Evolutionary conservation across 2,329 filamentous ascomycete species (phyloP).

Genomic region (Zasmidium cellare): DNA sequence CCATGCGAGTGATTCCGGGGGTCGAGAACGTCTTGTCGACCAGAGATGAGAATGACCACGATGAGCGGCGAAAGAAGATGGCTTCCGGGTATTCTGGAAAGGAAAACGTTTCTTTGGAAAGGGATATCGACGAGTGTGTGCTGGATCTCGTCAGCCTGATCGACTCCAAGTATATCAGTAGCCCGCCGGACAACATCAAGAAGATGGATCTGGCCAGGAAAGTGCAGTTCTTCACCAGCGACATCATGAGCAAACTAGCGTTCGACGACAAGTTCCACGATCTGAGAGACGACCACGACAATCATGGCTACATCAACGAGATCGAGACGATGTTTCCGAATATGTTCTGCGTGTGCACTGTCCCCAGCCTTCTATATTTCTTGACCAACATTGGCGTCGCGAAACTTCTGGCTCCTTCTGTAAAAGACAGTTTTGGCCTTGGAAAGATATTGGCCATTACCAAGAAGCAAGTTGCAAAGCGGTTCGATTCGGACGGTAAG

Average conservation of each 20-base stretch:
- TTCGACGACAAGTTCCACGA: slow-evolving; percentile 12
- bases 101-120: slow-evolving; percentile 9
- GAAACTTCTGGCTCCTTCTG: neutral
- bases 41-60: slow-evolving; percentile 7
- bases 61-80: slow-evolving; percentile 7
- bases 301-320: slow-evolving; percentile 8
- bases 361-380: neutral
- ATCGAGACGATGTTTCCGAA: slow-evolving; percentile 13
- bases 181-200: slow-evolving; percentile 1
- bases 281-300: slow-evolving; percentile 8
- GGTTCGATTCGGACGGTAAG: slow-evolving; percentile 6
- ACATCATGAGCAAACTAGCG: slow-evolving; percentile 11
- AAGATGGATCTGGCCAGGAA: slow-evolving; percentile 13
- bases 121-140: slow-evolving; percentile 6
- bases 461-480: slow-evolving; percentile 5
- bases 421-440: slow-evolving; percentile 1
- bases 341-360: neutral
- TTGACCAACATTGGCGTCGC: slow-evolving; percentile 1
- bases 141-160: slow-evolving; percentile 6
- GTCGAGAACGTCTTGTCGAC: slow-evolving; percentile 10
- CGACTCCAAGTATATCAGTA: slow-evolving; percentile 6
- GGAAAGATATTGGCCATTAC: slow-evolving; percentile 7
- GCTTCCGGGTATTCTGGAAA: slow-evolving; percentile 12
- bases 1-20: slow-evolving; percentile 11
- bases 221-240: slow-evolving; percentile 7